Evolutionary conservation across 148 eudicot species (phyloP).

Genomic region (Euryodendron excelsum): DNA sequence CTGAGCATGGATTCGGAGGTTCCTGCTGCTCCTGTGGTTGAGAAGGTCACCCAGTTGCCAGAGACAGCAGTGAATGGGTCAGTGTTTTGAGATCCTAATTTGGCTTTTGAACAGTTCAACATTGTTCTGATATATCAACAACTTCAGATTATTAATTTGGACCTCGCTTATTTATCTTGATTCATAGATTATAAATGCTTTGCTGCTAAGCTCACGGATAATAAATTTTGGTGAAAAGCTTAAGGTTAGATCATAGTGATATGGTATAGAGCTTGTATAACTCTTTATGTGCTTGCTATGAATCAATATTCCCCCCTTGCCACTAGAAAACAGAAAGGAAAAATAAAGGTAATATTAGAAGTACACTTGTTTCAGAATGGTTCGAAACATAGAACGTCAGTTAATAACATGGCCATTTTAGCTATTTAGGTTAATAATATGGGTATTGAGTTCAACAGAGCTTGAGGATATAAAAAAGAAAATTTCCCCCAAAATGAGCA

Average conservation of each 20-base stretch:
- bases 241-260: not conserved
- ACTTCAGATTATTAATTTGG: not conserved
- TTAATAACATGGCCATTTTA: not conserved
- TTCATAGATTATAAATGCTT: not conserved
- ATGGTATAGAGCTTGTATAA: not conserved
- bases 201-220: not conserved
- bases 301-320: not conserved
- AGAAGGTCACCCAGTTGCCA: constrained; percentile 24
- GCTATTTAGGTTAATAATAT: not conserved
- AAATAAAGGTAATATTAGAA: not conserved
- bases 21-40: constrained; percentile 25
- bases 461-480: no score
- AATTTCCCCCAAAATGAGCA: not conserved
- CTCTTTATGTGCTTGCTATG: not conserved
- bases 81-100: constrained; percentile 19
- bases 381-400: not conserved
- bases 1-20: constrained; percentile 39
- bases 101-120: not conserved
- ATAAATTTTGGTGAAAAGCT: not conserved
- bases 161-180: not conserved
- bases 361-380: not conserved
- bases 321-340: not conserved
- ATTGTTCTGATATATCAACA: not conserved
- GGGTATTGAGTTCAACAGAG: not conserved
- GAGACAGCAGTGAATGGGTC: constrained; percentile 36